Evolutionary conservation across 2,329 filamentous ascomycete species (phyloP).

Genomic region (Arthrobotrys iridis): DNA sequence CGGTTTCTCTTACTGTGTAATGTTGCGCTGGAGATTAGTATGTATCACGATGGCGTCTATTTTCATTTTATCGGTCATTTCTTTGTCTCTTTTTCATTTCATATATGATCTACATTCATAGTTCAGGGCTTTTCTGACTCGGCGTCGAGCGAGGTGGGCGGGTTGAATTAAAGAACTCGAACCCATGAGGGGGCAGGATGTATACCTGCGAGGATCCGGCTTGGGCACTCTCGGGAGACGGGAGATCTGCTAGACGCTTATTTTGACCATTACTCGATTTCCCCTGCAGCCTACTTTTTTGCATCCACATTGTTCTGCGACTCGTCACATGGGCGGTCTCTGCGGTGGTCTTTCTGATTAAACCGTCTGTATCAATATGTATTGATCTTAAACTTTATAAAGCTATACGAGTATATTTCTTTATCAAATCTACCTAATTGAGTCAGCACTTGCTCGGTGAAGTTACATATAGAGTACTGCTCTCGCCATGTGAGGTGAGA

Average conservation of each 20-base stretch:
- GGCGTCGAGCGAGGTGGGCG: not conserved
- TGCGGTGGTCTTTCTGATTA: not conserved
- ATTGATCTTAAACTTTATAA: no score
- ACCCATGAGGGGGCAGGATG: not conserved
- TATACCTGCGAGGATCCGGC: no score
- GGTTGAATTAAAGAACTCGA: not conserved
- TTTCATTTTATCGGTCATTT: conserved; percentile 1
- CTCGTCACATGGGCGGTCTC: not conserved
- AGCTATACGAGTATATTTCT: no score
- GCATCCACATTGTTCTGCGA: not conserved
- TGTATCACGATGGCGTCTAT: conserved; percentile 24
- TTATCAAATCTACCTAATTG: no score
- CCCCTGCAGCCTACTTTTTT: not conserved
- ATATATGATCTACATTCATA: not conserved
- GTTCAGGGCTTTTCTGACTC: not conserved
- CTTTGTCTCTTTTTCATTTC: not conserved
- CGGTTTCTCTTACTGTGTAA: conserved; percentile 8
- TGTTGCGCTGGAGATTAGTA: conserved; percentile 27
- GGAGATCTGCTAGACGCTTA: not conserved
- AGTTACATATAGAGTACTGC: no score
- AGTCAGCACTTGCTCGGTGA: no score
- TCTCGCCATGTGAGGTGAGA: no score
- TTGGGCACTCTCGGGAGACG: not conserved
- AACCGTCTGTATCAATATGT: no score
- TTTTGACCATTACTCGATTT: no score